These are phyloP conservation scores for Croton setiger DNA, from an alignment of 441 rosid genomes.

Conservation along the genomic window DNA sequence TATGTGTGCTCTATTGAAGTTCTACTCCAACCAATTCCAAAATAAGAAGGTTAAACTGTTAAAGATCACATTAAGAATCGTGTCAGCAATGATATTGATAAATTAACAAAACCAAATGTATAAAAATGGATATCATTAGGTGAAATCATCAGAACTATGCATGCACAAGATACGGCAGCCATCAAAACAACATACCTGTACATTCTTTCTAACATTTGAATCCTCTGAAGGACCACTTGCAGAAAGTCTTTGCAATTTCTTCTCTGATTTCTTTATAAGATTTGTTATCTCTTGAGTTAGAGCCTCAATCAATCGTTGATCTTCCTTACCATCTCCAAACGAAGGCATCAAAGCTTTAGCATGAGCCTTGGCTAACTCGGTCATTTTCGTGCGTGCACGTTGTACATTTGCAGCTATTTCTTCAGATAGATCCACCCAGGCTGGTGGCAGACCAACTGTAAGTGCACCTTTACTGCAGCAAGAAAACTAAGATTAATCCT, in stretches of 20 bases:
- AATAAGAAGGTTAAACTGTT: not conserved
- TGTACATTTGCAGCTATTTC: constrained; percentile 76
- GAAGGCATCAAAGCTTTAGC: constrained; percentile 95
- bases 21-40: not conserved
- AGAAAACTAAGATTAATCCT: constrained; percentile 13
- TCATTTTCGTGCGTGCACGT: constrained; percentile 62
- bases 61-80: not conserved
- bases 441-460: constrained; percentile 80
- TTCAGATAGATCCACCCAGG: constrained; percentile 91
- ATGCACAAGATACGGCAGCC: constrained; percentile 9
- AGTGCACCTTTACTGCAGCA: constrained; percentile 61
- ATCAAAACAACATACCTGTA: constrained; percentile 49
- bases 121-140: not conserved
- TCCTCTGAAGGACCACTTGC: constrained; percentile 77
- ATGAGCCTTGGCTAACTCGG: constrained; percentile 74
- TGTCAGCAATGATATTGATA: not conserved
- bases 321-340: constrained; percentile 88
- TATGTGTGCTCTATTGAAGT: not conserved
- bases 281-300: constrained; percentile 72
- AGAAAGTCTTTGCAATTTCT: constrained; percentile 67
- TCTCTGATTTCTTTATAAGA: constrained; percentile 76
- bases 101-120: not conserved
- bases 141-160: constrained; percentile 7
- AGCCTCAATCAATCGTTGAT: constrained; percentile 69
- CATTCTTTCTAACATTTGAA: constrained; percentile 81